A percentile compares a stretch with the other conserved stretches of the same genome.
Evolutionary conservation across 2,329 filamentous ascomycete species (phyloP).

Genomic region (Aspergillus sp.): DNA sequence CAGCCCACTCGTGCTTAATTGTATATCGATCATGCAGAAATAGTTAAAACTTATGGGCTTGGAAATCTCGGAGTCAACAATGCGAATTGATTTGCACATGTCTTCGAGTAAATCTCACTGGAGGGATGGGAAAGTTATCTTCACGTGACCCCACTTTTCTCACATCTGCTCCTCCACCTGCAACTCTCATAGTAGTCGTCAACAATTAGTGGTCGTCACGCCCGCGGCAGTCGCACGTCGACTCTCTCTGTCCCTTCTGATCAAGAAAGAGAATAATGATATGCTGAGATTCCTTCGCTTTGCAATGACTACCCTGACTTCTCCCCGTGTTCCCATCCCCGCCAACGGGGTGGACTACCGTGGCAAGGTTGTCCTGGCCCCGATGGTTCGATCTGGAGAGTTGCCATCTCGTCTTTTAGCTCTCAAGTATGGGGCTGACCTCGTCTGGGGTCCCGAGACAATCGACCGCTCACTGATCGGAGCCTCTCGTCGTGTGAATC

Average conservation of each 20-base stretch:
- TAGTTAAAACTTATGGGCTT: no score
- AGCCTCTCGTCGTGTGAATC: slow-evolving; percentile 67
- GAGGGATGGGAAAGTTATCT: slow-evolving; percentile 12
- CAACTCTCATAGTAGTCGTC: background rate
- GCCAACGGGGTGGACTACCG: slow-evolving; percentile 85
- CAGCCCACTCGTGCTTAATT: no score
- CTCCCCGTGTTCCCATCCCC: slow-evolving; percentile 71
- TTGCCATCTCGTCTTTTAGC: slow-evolving; percentile 80
- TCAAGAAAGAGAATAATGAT: slow-evolving; percentile 17
- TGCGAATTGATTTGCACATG: no score
- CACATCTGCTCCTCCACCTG: background rate
- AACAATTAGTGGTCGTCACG: background rate
- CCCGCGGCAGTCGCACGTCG: background rate
- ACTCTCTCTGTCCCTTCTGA: background rate
- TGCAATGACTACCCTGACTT: slow-evolving; percentile 46
- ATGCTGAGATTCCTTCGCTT: slow-evolving; percentile 40
- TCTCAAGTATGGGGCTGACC: slow-evolving; percentile 88
- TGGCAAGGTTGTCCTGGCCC: slow-evolving; percentile 86
- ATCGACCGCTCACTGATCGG: slow-evolving; percentile 89
- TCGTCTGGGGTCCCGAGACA: slow-evolving; percentile 97
- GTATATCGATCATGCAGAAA: no score
- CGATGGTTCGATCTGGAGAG: slow-evolving; percentile 98
- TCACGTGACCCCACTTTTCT: slow-evolving; percentile 15
- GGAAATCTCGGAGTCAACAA: no score
- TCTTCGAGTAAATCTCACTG: background rate